Base-by-base conservation (phyloP, 768 basidiomycete species). In the Gautieria morchelliformis region DNA sequence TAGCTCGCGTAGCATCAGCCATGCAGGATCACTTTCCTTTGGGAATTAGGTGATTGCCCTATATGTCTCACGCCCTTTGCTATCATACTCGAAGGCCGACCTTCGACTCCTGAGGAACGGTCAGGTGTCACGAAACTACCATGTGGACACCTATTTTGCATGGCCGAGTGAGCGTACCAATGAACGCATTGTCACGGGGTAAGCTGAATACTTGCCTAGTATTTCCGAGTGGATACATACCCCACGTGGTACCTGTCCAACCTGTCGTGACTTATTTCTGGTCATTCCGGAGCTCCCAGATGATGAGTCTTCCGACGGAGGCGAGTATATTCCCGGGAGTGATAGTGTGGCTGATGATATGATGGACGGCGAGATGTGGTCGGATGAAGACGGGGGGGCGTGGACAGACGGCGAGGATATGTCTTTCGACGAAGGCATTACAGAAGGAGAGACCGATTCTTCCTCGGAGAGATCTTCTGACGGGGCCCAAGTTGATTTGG, bases 141-240 rank as follows among this genome's bases (percentile, higher is more conserved):
- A 1, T 88, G 86, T 63, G 80, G 82, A 0, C 86, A 88, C 68
- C 64, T 83, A 7, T 87, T 88, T 65, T 88, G 85, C 64, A 70
- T 75, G 46, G 74, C 77, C 64, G 85, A 87, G 85, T 86, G 64
- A 58, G 76, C 65, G 50, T 45, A 35, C n/a, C 24, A 32, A 30
- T 37, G 15, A 33, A n/a, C n/a, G 11, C 32, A 40, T 17, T 37
- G 59, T 42, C 56, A 37, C 9, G 22, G 27, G 44, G 54, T 35
- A 45, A 19, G 41, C 22, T 53, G 22, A 54, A 44, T 54, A 41
- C 41, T 49, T 30, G 55, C 40, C 44, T 50, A 87, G 85, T 64
- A 68, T 88, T 39, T 68, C 72, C n/a, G 78, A 84, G 64, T 88
- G 85, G 85, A 83, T 88, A 60, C 70, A 70, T 54, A 77, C 75